Evolutionary conservation across 164 flowering plant species (phyloP).

Genomic region (Chloranthus sessilifolius): DNA sequence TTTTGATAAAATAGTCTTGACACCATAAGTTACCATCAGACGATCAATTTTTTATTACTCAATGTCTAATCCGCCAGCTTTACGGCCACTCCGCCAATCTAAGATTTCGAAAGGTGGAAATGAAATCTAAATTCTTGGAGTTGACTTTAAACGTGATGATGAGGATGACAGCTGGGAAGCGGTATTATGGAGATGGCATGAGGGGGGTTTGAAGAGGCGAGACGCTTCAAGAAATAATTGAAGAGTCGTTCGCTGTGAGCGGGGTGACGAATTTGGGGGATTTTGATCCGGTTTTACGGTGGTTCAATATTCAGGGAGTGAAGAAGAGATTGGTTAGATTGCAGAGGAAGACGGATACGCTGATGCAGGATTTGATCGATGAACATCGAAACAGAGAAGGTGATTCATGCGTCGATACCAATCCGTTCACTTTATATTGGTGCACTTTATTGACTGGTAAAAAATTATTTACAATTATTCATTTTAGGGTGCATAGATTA

Average conservation of each 20-base stretch:
- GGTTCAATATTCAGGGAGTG: constrained; percentile 18
- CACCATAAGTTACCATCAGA: too few relatives aligned
- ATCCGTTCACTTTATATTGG: too few relatives aligned
- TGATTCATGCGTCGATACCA: too few relatives aligned
- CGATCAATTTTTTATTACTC: too few relatives aligned
- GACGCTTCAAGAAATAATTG: constrained; percentile 6
- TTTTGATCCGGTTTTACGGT: constrained; percentile 19
- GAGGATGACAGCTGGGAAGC: constrained; percentile 19
- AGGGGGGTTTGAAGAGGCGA: constrained; percentile 19
- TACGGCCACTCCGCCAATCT: not conserved
- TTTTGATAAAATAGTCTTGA: too few relatives aligned
- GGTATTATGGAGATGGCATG: constrained; percentile 17
- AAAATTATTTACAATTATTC: too few relatives aligned
- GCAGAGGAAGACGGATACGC: constrained; percentile 7
- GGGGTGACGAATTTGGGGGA: constrained; percentile 16
- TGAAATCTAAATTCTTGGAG: constrained; percentile 11
- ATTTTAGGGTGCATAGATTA: too few relatives aligned
- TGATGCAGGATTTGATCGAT: constrained; percentile 23
- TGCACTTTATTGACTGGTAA: too few relatives aligned
- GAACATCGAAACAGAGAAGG: not conserved
- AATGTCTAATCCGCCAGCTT: constrained; percentile 1
- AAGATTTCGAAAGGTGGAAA: constrained; percentile 1
- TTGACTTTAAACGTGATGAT: constrained; percentile 16
- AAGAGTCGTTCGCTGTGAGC: not conserved
- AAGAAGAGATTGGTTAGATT: constrained; percentile 14